Conservation (phyloP, 2,329 filamentous ascomycete species). For the Alternaria atra region DNA sequence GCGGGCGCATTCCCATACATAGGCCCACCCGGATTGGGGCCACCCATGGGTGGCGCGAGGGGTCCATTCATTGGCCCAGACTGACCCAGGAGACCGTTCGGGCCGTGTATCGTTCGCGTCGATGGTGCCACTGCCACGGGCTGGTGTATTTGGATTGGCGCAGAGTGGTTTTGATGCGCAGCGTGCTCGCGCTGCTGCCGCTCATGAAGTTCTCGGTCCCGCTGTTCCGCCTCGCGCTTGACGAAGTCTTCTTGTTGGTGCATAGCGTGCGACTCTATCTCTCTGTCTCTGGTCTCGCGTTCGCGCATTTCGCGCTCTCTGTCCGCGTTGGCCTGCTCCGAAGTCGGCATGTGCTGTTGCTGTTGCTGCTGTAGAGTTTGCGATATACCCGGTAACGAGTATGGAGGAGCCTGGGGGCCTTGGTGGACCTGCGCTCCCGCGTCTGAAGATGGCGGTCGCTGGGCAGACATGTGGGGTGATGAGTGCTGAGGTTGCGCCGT, state of each 20-base stretch:
- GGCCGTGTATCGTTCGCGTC: conserved; percentile 85
- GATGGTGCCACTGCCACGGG: conserved; percentile 81
- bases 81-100: conserved; percentile 80
- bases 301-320: conserved; percentile 60
- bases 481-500: conserved; percentile 56
- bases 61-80: conserved; percentile 61
- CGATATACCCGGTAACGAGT: conserved; percentile 56
- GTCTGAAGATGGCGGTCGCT: conserved; percentile 49
- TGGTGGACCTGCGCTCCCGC: conserved; percentile 47
- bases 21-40: conserved; percentile 67
- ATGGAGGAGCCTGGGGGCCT: conserved; percentile 50
- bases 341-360: conserved; percentile 49
- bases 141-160: conserved; percentile 91
- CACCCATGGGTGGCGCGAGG: conserved; percentile 62
- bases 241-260: conserved; percentile 65
- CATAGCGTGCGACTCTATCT: conserved; percentile 60
- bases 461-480: conserved; percentile 49
- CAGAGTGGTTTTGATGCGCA: conserved; percentile 85
- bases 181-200: conserved; percentile 71
- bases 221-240: conserved; percentile 55
- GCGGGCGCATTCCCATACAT: conserved; percentile 77
- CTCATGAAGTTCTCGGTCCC: conserved; percentile 65
- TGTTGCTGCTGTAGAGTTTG: conserved; percentile 51
- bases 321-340: conserved; percentile 49
- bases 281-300: conserved; percentile 56